A percentile compares a stretch with the other conserved stretches of the same genome.
phyloP scores from a whole-genome alignment of 768 basidiomycete species.

The Wakefieldia striispora region DNA sequence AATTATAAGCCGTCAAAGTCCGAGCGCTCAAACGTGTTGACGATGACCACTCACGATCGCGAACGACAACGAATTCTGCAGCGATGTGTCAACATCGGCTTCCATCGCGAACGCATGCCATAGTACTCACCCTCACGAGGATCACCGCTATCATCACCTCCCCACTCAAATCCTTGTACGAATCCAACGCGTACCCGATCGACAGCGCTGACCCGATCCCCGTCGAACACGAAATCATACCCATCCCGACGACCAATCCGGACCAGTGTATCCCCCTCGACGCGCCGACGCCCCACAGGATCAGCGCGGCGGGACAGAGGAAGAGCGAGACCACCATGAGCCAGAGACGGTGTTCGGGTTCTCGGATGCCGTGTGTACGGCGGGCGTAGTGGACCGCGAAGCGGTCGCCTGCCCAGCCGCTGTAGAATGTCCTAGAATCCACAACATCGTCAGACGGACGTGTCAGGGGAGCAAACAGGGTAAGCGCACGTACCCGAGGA shows the following conservation, averaged over 20 bases:
- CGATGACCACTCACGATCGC: slow-evolving; percentile 10
- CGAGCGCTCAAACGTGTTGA: too few relatives aligned
- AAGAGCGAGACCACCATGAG: slow-evolving; percentile 20
- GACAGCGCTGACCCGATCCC: slow-evolving; percentile 19
- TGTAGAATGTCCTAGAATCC: slow-evolving; percentile 13
- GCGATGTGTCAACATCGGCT: not conserved
- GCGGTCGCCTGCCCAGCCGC: slow-evolving; percentile 19
- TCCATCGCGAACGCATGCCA: not conserved
- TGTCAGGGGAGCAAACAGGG: too few relatives aligned
- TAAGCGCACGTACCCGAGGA: slow-evolving; percentile 9
- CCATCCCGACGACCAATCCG: slow-evolving; percentile 20
- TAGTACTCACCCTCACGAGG: slow-evolving; percentile 15
- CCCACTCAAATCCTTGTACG: slow-evolving; percentile 19
- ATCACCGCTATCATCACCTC: slow-evolving; percentile 22
- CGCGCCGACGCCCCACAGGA: slow-evolving; percentile 21
- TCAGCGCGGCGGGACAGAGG: slow-evolving; percentile 17
- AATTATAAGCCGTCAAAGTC: too few relatives aligned
- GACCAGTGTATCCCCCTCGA: slow-evolving; percentile 15
- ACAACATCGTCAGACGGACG: too few relatives aligned
- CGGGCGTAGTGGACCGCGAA: slow-evolving; percentile 22
- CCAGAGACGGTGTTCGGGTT: slow-evolving; percentile 25
- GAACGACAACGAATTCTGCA: slow-evolving; percentile 18
- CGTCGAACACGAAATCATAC: slow-evolving; percentile 21
- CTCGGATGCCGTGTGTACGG: slow-evolving; percentile 12
- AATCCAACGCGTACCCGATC: slow-evolving; percentile 20